Evolutionary conservation across 768 basidiomycete genomes (phyloP).

Genomic region (Mycena vitilis): DNA sequence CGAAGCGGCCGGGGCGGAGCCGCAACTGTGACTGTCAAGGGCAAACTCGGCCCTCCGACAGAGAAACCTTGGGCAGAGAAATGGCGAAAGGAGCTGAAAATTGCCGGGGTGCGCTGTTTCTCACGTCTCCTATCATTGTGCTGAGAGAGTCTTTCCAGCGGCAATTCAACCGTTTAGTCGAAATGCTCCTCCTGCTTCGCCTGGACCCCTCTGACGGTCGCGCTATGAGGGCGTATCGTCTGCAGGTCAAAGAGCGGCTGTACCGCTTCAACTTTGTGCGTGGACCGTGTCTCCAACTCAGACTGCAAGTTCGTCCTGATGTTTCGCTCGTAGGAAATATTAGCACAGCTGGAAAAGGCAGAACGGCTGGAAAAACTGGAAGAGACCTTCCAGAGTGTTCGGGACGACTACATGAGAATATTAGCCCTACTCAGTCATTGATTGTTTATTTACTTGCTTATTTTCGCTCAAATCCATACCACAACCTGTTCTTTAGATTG

Average conservation of each 20-base stretch:
- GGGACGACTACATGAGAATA: slow-evolving; percentile 87
- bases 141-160: slow-evolving; percentile 62
- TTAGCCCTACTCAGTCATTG: slow-evolving; percentile 60
- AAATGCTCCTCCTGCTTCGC: slow-evolving; percentile 87
- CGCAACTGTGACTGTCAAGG: slow-evolving; percentile 46
- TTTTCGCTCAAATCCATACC: neutral
- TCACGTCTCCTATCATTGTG: neutral
- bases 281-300: slow-evolving; percentile 32
- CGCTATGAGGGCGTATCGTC: slow-evolving; percentile 73
- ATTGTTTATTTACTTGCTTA: neutral
- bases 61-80: slow-evolving; percentile 82
- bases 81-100: slow-evolving; percentile 87
- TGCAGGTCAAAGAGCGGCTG: slow-evolving; percentile 95
- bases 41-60: slow-evolving; percentile 81
- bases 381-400: slow-evolving; percentile 91
- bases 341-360: slow-evolving; percentile 87
- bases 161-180: slow-evolving; percentile 91
- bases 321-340: slow-evolving; percentile 72
- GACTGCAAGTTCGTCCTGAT: neutral
- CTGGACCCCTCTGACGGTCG: slow-evolving; percentile 71
- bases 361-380: slow-evolving; percentile 91
- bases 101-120: slow-evolving; percentile 76
- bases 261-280: slow-evolving; percentile 95
- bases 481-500: too few species aligned
- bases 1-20: slow-evolving; percentile 38